Evolutionary conservation across 305 asterid species (phyloP).

Genomic region (Euphrasia arctica): DNA sequence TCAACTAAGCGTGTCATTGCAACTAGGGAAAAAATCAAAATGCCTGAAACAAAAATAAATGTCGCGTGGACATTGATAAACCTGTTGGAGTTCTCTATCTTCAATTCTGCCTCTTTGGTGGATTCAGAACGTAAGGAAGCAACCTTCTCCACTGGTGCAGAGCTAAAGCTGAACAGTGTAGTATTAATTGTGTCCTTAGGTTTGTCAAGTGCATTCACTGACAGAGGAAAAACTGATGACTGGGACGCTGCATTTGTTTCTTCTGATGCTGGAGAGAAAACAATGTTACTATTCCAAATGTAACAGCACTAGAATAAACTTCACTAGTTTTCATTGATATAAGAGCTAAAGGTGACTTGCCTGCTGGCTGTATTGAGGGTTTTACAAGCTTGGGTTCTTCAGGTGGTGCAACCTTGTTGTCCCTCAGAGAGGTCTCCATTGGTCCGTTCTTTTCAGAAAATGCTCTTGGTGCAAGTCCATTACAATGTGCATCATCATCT

Average conservation of each 20-base stretch:
- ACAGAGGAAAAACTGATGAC: conserved; percentile 26
- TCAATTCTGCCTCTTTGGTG: conserved; percentile 26
- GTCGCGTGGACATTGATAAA: conserved; percentile 19
- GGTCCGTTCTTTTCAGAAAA: conserved; percentile 31
- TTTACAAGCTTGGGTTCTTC: conserved; percentile 32
- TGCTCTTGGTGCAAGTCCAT: conserved; percentile 36
- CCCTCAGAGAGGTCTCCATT: conserved; percentile 24
- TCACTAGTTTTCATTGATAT: conserved; percentile 30
- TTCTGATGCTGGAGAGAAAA: conserved; percentile 23
- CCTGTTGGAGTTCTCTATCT: conserved; percentile 39
- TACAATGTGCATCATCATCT: conserved; percentile 41
- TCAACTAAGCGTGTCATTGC: background rate
- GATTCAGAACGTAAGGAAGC: conserved; percentile 34
- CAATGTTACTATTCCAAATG: conserved; percentile 28
- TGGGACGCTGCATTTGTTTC: conserved; percentile 28
- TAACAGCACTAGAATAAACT: conserved; percentile 22
- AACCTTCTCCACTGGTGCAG: conserved; percentile 34
- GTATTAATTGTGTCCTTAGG: conserved; percentile 38
- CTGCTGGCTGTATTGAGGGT: conserved; percentile 29
- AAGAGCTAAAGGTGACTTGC: conserved; percentile 25
- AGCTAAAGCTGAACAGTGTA: conserved; percentile 39
- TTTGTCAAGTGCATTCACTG: conserved; percentile 30
- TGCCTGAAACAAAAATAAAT: background rate
- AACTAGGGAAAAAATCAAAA: background rate
- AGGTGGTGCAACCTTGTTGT: conserved; percentile 28